phyloP scores from a whole-genome alignment of 2,329 filamentous ascomycete genomes.

The Penicillium sp. region DNA sequence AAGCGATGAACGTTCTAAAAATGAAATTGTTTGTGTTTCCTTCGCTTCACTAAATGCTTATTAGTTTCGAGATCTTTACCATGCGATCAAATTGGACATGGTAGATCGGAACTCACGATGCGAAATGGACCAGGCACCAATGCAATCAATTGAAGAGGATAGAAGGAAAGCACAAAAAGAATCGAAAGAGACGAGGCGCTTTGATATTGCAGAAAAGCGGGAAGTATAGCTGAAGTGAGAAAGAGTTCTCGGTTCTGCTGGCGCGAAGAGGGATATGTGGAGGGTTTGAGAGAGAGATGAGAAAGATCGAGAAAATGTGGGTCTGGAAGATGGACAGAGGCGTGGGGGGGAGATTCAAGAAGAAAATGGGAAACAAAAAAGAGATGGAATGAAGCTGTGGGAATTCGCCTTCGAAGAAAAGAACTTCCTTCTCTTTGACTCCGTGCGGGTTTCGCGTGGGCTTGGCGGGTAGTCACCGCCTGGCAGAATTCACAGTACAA shows the following conservation, averaged over 20 bases:
- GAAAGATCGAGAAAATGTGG: conserved; percentile 20
- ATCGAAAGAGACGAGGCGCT: conserved; percentile 9
- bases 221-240: conserved; percentile 24
- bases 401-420: conserved; percentile 31
- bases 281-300: conserved; percentile 16
- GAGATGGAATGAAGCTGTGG: conserved; percentile 24
- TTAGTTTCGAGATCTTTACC: conserved; percentile 19
- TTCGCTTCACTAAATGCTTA: conserved; percentile 25
- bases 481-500: conserved; percentile 19
- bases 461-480: conserved; percentile 25
- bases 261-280: conserved; percentile 17
- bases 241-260: conserved; percentile 27
- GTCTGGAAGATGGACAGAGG: conserved; percentile 9
- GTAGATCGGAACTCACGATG: conserved; percentile 30
- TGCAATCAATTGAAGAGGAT: conserved; percentile 23
- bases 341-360: conserved; percentile 10
- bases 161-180: conserved; percentile 18
- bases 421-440: conserved; percentile 26
- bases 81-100: conserved; percentile 4
- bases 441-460: conserved; percentile 29
- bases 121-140: conserved; percentile 27
- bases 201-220: conserved; percentile 18
- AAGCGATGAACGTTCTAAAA: conserved; percentile 22
- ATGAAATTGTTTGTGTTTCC: conserved; percentile 16
- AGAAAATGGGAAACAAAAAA: conserved; percentile 13